Evolutionary conservation across 805 yeast species (phyloP).

Genomic region (Lachancea waltii): DNA sequence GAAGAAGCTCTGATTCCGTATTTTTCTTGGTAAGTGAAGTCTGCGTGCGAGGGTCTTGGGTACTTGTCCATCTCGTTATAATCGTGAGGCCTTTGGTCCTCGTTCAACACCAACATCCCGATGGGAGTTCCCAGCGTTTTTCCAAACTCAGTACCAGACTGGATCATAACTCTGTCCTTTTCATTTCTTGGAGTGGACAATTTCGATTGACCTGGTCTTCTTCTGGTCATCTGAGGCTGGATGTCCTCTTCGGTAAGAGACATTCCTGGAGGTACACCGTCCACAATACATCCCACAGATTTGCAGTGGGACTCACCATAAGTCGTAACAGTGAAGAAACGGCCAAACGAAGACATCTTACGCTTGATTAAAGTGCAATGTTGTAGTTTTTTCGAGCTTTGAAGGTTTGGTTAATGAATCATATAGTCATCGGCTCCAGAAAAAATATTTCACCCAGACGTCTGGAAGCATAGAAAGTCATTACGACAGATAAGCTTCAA

Average conservation of each 20-base stretch:
- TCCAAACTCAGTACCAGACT: conserved; percentile 90
- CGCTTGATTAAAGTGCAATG: not conserved
- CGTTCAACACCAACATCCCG: conserved; percentile 85
- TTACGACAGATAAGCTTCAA: too few relatives aligned
- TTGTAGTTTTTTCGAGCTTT: not conserved
- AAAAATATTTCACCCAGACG: conserved; percentile 6
- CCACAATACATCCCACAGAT: conserved; percentile 96
- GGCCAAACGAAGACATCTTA: conserved; percentile 68
- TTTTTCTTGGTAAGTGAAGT: conserved; percentile 83
- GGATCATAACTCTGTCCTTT: conserved; percentile 87
- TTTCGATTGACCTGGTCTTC: conserved; percentile 96
- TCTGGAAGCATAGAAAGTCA: not conserved
- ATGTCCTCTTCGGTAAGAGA: conserved; percentile 76
- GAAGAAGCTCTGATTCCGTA: conserved; percentile 91
- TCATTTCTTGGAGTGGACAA: conserved; percentile 94
- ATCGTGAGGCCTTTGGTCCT: conserved; percentile 96
- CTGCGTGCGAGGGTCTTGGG: conserved; percentile 98
- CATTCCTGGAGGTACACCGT: conserved; percentile 96
- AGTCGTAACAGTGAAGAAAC: conserved; percentile 68
- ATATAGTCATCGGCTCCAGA: conserved; percentile 3
- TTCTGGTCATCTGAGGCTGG: conserved; percentile 92
- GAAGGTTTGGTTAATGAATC: not conserved
- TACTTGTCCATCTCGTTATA: conserved; percentile 90
- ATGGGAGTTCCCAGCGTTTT: conserved; percentile 91
- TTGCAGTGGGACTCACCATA: conserved; percentile 98